Conservation (phyloP, 1,284 basidiomycete genomes). For the Gymnopus androsaceus region DNA sequence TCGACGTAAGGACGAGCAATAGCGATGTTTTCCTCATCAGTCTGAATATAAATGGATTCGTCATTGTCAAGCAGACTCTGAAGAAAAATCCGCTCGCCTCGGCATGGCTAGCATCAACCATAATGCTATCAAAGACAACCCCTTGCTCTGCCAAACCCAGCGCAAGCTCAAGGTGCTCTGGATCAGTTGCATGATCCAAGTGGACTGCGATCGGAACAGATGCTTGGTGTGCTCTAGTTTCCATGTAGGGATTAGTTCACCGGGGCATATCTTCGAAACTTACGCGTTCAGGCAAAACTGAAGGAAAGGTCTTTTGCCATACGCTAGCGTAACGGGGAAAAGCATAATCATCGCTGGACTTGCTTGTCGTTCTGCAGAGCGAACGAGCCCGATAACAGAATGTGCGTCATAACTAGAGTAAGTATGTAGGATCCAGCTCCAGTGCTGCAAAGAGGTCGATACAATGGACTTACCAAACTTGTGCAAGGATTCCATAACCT, state of each 20-base stretch:
- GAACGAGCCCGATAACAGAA: constrained; percentile 46
- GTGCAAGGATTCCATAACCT: constrained; percentile 47
- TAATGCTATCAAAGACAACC: constrained; percentile 51
- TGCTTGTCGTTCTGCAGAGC: constrained; percentile 45
- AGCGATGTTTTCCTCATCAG: constrained; percentile 51
- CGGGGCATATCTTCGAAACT: constrained; percentile 14
- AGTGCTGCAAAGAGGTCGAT: not conserved
- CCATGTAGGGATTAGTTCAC: not conserved
- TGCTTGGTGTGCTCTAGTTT: constrained; percentile 42
- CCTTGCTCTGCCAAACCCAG: constrained; percentile 48
- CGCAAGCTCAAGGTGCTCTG: constrained; percentile 48
- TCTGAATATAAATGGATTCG: constrained; percentile 27
- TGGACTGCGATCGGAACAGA: constrained; percentile 51
- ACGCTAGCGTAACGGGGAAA: constrained; percentile 48
- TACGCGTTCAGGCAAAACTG: constrained; percentile 48
- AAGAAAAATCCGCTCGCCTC: constrained; percentile 30
- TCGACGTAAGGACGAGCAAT: constrained; percentile 48
- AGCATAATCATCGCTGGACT: constrained; percentile 49
- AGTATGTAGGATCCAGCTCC: not conserved
- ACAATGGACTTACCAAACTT: constrained; percentile 39
- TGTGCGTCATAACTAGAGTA: constrained; percentile 46
- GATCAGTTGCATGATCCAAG: constrained; percentile 51
- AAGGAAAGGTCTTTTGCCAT: constrained; percentile 49
- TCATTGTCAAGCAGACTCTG: not conserved
- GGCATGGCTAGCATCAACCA: constrained; percentile 54